Percentiles rank a stretch among this genome's conserved stretches.
These are phyloP conservation scores for Yarrowia bubula DNA, from an alignment of 805 yeast species.

Conservation along the genomic window DNA sequence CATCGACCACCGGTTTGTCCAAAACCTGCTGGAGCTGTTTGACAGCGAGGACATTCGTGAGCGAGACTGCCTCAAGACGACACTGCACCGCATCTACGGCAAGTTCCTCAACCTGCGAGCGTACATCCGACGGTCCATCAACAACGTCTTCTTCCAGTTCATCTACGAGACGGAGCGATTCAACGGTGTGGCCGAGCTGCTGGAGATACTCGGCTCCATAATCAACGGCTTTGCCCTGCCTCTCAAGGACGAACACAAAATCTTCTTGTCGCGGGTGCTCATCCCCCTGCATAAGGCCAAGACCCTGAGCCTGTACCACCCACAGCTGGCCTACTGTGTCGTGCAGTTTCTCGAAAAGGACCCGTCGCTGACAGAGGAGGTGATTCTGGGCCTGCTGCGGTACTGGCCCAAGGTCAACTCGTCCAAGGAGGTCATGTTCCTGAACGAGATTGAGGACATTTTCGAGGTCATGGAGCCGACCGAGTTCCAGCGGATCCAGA, in stretches of 20 bases:
- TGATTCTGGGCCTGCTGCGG: constrained; percentile 86
- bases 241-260: constrained; percentile 93
- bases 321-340: constrained; percentile 94
- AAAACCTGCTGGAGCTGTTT: constrained; percentile 78
- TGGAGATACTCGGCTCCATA: constrained; percentile 93
- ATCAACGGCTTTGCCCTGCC: constrained; percentile 98
- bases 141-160: constrained; percentile 88
- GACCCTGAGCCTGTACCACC: constrained; percentile 85
- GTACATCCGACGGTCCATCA: constrained; percentile 86
- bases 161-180: constrained; percentile 93
- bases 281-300: constrained; percentile 92
- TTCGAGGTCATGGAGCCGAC: constrained; percentile 93
- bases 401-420: constrained; percentile 97
- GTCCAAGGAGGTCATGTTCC: constrained; percentile 92
- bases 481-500: constrained; percentile 87
- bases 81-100: constrained; percentile 93
- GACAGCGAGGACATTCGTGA: constrained; percentile 97
- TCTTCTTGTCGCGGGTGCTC: constrained; percentile 78
- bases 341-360: constrained; percentile 96
- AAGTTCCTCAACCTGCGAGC: constrained; percentile 87
- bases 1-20: constrained; percentile 86
- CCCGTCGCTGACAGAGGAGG: constrained; percentile 88
- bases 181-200: constrained; percentile 90
- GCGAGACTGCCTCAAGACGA: constrained; percentile 91
- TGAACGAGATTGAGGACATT: constrained; percentile 94